These are phyloP conservation scores for Cutaneotrichosporon cutaneum DNA, from an alignment of 1,284 basidiomycete species.

Conservation along the genomic window DNA sequence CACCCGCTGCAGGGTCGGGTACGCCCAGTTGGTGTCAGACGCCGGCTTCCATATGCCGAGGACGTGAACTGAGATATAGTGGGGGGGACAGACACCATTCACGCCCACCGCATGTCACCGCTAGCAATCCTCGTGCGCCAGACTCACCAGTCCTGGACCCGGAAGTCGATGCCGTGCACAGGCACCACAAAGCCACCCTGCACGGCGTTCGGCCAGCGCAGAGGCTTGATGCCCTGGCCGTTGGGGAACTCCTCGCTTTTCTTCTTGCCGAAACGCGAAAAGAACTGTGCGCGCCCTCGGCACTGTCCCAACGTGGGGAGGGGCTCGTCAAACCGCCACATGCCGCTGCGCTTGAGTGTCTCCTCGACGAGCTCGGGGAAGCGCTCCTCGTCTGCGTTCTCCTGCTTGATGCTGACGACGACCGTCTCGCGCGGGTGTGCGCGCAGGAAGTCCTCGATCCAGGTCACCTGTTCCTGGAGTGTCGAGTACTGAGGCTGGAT, in stretches of 20 bases:
- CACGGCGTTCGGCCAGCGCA: conserved; percentile 73
- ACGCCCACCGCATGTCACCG: background rate
- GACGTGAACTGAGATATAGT: no score
- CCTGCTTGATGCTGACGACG: conserved; percentile 82
- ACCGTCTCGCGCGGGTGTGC: conserved; percentile 67
- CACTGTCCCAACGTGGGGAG: conserved; percentile 77
- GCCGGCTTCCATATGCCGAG: no score
- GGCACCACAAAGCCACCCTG: conserved; percentile 71
- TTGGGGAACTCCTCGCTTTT: conserved; percentile 60
- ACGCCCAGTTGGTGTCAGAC: no score
- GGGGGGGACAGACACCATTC: no score
- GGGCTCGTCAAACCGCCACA: conserved; percentile 78
- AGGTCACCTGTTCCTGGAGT: conserved; percentile 60
- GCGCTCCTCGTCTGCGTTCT: conserved; percentile 55
- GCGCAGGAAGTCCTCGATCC: conserved; percentile 65
- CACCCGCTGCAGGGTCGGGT: no score
- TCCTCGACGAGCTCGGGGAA: conserved; percentile 69
- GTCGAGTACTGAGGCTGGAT: conserved; percentile 66
- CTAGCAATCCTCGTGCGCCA: no score
- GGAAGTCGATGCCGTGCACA: conserved; percentile 58
- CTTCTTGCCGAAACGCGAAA: conserved; percentile 65
- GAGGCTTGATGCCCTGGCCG: conserved; percentile 71
- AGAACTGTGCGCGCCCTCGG: conserved; percentile 74
- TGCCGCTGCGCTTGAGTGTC: conserved; percentile 61
- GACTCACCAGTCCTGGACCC: conserved; percentile 76